These are phyloP conservation scores for Didymella exigua DNA, from an alignment of 2,329 filamentous ascomycete species.

Conservation along the genomic window DNA sequence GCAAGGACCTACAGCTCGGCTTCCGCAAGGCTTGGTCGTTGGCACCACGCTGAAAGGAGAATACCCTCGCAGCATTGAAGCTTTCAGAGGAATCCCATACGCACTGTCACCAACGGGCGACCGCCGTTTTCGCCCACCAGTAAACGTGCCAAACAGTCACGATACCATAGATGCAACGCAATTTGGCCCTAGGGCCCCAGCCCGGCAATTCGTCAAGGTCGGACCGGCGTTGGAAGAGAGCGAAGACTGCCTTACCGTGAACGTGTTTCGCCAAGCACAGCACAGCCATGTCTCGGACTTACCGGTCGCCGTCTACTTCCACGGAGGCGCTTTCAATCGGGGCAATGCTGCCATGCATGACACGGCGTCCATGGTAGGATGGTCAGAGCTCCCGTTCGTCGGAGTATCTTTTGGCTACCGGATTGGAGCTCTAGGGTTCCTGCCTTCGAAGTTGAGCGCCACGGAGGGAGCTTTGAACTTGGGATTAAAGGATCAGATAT, in stretches of 20 bases:
- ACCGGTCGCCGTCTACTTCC: constrained; percentile 58
- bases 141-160: constrained; percentile 17
- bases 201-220: constrained; percentile 19
- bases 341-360: constrained; percentile 55
- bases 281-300: background rate
- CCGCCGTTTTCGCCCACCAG: constrained; percentile 26
- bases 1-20: background rate
- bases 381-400: constrained; percentile 57
- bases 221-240: constrained; percentile 22
- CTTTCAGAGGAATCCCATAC: constrained; percentile 29
- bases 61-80: constrained; percentile 17
- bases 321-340: constrained; percentile 65
- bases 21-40: background rate
- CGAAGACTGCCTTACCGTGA: constrained; percentile 29
- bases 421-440: constrained; percentile 21
- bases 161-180: constrained; percentile 21
- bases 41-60: background rate
- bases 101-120: constrained; percentile 26
- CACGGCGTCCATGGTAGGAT: constrained; percentile 66
- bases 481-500: constrained; percentile 28
- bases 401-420: constrained; percentile 50
- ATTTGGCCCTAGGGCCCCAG: constrained; percentile 28
- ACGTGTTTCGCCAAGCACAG: constrained; percentile 23
- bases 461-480: constrained; percentile 41
- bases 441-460: constrained; percentile 14